Evolutionary conservation across 1,284 basidiomycete species (phyloP).

Genomic region (Porodaedalea pini): DNA sequence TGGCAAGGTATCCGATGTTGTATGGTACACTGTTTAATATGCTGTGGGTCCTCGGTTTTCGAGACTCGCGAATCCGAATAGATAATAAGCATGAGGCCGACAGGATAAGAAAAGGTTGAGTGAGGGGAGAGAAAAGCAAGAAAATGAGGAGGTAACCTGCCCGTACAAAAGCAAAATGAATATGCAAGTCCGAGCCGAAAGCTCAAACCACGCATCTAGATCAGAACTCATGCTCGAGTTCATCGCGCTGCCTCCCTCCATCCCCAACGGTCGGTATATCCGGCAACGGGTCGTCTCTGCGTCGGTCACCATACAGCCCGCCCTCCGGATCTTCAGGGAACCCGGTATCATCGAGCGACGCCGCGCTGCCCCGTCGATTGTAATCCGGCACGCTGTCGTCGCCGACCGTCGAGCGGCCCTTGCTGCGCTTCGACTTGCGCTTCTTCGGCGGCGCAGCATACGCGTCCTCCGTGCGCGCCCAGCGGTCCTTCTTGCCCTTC

Average conservation of each 20-base stretch:
- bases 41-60: too few relatives aligned
- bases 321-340: conserved; percentile 72
- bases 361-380: conserved; percentile 38
- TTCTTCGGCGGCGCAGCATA: conserved; percentile 51
- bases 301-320: conserved; percentile 49
- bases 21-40: too few relatives aligned
- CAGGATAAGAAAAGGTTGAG: too few relatives aligned
- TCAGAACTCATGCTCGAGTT: conserved; percentile 50
- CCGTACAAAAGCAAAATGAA: neutral
- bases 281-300: conserved; percentile 22
- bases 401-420: conserved; percentile 40
- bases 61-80: too few relatives aligned
- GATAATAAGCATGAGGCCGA: too few relatives aligned
- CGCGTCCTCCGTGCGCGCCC: conserved; percentile 80
- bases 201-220: neutral
- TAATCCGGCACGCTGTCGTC: conserved; percentile 35
- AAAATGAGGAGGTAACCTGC: neutral
- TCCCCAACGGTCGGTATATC: conserved; percentile 23
- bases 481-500: conserved; percentile 78
- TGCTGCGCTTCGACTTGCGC: conserved; percentile 50
- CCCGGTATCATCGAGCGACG: conserved; percentile 34
- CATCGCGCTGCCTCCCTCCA: conserved; percentile 32
- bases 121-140: too few relatives aligned
- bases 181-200: neutral
- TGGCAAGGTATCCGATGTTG: too few relatives aligned